Percentiles rank a stretch among this genome's conserved stretches.
Evolutionary conservation across 345 rosid genomes (phyloP).

Genomic region (Rhodamnia rubescens): DNA sequence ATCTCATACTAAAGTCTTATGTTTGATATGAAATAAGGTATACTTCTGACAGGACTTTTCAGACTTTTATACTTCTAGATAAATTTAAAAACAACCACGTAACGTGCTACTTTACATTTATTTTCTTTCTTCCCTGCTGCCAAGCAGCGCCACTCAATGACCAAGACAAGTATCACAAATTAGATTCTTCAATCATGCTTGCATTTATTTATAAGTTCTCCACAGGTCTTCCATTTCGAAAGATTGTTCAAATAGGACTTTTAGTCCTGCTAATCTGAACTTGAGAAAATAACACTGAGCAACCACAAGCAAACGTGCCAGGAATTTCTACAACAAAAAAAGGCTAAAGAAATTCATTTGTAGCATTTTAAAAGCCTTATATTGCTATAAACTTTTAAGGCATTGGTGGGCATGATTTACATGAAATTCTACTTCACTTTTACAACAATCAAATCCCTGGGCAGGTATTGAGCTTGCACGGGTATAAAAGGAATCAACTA

Average conservation of each 20-base stretch:
- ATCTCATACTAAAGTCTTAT: neutral
- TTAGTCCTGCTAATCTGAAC: neutral
- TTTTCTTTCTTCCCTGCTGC: no score
- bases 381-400: neutral
- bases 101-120: neutral
- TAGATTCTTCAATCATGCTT: neutral
- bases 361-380: neutral
- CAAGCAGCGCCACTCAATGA: neutral
- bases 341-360: neutral
- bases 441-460: neutral
- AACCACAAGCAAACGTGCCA: neutral
- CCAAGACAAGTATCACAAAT: neutral
- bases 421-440: neutral
- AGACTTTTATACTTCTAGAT: neutral
- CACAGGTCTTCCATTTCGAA: neutral
- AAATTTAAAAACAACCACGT: neutral
- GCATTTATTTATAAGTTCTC: neutral
- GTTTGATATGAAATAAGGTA: neutral
- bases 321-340: neutral
- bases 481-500: neutral
- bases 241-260: neutral
- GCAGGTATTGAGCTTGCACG: neutral
- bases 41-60: neutral
- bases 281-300: neutral
- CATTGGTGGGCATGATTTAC: neutral